Base-by-base conservation (phyloP, 2,329 filamentous ascomycete genomes). In the Lasiodiplodia hormozganensis region DNA sequence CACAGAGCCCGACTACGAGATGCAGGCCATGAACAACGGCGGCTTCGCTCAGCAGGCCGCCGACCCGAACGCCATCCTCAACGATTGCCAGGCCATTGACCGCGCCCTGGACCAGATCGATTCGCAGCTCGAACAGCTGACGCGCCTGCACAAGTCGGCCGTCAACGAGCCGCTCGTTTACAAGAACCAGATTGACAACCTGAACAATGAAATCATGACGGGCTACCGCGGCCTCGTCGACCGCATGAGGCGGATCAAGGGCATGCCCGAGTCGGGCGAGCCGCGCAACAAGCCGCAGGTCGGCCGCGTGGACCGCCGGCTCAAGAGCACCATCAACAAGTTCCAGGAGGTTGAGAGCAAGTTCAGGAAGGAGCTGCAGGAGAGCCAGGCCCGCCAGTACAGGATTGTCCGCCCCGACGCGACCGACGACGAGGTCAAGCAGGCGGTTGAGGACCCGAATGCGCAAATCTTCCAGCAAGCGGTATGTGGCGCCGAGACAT, bases 381-480 rank as follows among this genome's bases (percentile, higher is more conserved):
- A 93, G 62, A 93, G 96, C 80, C 92, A 96, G 82, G 91, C 90
- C 72, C 88, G 96, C 67, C 94, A 97, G 79, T 97, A 96, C 82
- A 88, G 92, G 69, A 97, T 98, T 77, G 94, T 96, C 67, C 88
- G 89, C 71, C 92, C 94, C 25, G 90, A 97, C 69, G 93, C 93
- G 3, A 87, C 88, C 34, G 92, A 96, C 66, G 84, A 86, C 53
- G 94, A 98, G 79, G 88, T 97, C 34, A 86, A 87, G 69, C 88
- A 90, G 68, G 93, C 92, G 18, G 91, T 94, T 0, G 89, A 95
- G 75, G 89, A 93, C 70, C 73, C 86, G 82, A 87, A 90, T 72
- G 88, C 89, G 65, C 93, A 96, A 80, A 90, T 97, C 73, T 98
- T 98, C 82, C 90, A 91, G 77, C 92, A 96, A 79, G 92, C 93